Evolutionary conservation across 2,329 filamentous ascomycete species (phyloP), one percentile per base, ranked within the genome.

Genomic region (Aspergillus terreus): DNA sequence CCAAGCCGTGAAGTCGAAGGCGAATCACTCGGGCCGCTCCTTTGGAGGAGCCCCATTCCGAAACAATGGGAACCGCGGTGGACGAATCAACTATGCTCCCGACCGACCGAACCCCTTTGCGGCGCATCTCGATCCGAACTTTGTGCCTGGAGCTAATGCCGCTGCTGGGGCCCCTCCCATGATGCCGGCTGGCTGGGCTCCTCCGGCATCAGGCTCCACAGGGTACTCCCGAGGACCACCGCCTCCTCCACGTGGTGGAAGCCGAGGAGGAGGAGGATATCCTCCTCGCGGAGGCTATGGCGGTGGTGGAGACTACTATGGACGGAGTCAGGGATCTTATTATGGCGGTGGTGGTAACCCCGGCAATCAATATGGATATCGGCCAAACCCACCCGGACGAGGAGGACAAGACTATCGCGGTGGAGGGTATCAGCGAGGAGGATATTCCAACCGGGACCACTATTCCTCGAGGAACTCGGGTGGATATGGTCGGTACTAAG

Each of bases 41-140:
- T 84, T 84, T 62, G 87, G 88, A 11, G 88, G 88, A 33, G 86
- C 79, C 4, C 84, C 84, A 15, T 75, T 88, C 43, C 69, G 72
- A 52, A 75, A 74, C 54, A 74, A 74, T 54, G 69, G 74, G 48
- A 69, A 78, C 52, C 64, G 70, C 52, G 72, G 77, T 49, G 74
- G 79, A 30, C 76, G 74, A 15, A 80, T 83, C 64, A 83, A 82
- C 56, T 85, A 84, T 64, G 74, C 72, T 6, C 14, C 17, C 44
- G 64, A 70, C 46, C 65, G 72, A 51, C 67, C 71, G 19, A 77
- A 77, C 54, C 75, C 74, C 12, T 76, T 76, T 48, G 74, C 74
- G 17, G 74, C 74, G n/a, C 74, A 76, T 55, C 64, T 77, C 32
- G 71, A 76, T 54, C 74, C 74, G 23, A 70, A 65, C 40, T 76